Evolutionary conservation across 805 yeast genomes (phyloP).

Genomic region (Komagataella pseudopastoris): DNA sequence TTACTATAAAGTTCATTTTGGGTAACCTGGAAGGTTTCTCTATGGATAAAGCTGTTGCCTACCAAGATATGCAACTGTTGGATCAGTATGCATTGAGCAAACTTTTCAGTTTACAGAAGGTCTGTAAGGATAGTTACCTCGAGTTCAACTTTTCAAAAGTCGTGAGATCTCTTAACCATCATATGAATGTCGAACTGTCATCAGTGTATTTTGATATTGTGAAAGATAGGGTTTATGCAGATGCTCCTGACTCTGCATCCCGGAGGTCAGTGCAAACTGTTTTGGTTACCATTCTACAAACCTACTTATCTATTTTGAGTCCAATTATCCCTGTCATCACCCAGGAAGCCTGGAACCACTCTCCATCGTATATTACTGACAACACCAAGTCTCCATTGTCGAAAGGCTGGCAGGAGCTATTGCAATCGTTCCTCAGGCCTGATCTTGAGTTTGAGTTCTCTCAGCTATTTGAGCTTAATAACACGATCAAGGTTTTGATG

Average conservation of each 20-base stretch:
- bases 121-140: conserved; percentile 31
- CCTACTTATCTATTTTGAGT: conserved; percentile 53
- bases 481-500: conserved; percentile 32
- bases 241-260: conserved; percentile 26
- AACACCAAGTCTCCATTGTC: conserved; percentile 30
- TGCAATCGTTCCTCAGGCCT: conserved; percentile 19
- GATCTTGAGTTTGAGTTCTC: conserved; percentile 29
- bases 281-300: conserved; percentile 39
- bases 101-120: conserved; percentile 30
- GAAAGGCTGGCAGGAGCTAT: conserved; percentile 26
- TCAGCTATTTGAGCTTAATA: conserved; percentile 26
- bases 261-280: conserved; percentile 57
- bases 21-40: conserved; percentile 53
- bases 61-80: conserved; percentile 23
- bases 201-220: conserved; percentile 77
- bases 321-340: conserved; percentile 78
- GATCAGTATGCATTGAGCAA: conserved; percentile 56
- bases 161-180: conserved; percentile 52
- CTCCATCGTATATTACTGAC: conserved; percentile 20
- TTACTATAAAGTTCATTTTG: conserved; percentile 66
- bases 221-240: conserved; percentile 80
- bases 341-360: conserved; percentile 76
- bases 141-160: conserved; percentile 56
- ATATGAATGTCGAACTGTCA: conserved; percentile 65
- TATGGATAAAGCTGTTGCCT: conserved; percentile 19